These are phyloP conservation scores for Medakamo hakoo DNA, from an alignment of 139 green algal species.

Conservation along the genomic window DNA sequence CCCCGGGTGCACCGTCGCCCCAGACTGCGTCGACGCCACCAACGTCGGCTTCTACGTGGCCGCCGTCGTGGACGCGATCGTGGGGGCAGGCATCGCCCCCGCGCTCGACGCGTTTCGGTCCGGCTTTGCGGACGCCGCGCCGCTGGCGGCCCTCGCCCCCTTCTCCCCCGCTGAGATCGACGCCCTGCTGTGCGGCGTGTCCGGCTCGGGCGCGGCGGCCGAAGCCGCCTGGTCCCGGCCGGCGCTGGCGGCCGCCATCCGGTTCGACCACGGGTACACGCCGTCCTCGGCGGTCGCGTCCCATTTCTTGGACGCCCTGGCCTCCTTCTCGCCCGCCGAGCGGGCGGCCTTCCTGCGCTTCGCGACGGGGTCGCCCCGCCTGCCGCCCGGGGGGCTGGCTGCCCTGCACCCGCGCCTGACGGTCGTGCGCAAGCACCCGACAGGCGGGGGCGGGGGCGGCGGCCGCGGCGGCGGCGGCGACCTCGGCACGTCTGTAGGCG, in stretches of 20 bases:
- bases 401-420: slow-evolving; percentile 83
- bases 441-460: neutral
- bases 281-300: slow-evolving; percentile 15
- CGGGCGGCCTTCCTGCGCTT: slow-evolving; percentile 76
- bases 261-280: slow-evolving; percentile 86
- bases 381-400: slow-evolving; percentile 80
- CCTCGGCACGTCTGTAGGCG: too few relatives aligned
- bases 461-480: too few relatives aligned
- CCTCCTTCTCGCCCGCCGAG: neutral
- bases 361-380: slow-evolving; percentile 81
- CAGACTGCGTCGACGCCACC: slow-evolving; percentile 27
- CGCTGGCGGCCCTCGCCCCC: slow-evolving; percentile 25
- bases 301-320: slow-evolving; percentile 72
- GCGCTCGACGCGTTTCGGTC: slow-evolving; percentile 59
- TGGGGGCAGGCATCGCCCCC: slow-evolving; percentile 51
- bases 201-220: neutral
- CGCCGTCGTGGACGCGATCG: slow-evolving; percentile 68
- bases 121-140: slow-evolving; percentile 80
- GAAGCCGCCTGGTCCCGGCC: slow-evolving; percentile 52
- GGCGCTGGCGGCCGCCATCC: slow-evolving; percentile 63
- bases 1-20: slow-evolving; percentile 4
- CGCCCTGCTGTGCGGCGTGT: slow-evolving; percentile 69
- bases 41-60: slow-evolving; percentile 71
- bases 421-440: slow-evolving; percentile 82
- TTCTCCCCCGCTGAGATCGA: slow-evolving; percentile 93